phyloP scores from a whole-genome alignment of 805 yeast species.

The Ogataea sp. region DNA sequence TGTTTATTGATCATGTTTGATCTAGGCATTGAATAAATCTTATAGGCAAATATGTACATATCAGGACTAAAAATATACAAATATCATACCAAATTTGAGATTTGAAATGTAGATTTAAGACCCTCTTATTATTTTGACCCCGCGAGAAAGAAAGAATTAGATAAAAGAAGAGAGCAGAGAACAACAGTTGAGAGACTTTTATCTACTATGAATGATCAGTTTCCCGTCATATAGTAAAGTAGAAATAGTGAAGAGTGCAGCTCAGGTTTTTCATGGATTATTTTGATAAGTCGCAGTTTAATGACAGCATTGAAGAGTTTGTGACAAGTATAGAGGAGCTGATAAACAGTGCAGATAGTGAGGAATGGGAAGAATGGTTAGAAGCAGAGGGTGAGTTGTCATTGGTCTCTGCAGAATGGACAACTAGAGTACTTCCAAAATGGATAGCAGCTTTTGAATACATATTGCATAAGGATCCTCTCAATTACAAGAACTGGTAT shows the following conservation, averaged over 20 bases:
- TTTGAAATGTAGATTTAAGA: no score
- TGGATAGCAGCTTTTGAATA: background rate
- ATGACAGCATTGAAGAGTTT: background rate
- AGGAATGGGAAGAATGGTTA: background rate
- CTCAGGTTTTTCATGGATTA: background rate
- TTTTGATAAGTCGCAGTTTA: background rate
- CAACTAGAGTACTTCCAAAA: background rate
- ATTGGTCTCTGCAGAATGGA: background rate
- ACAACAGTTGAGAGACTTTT: no score
- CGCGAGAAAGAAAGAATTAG: no score
- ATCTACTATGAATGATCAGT: no score
- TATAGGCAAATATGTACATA: no score
- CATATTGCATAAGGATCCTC: background rate
- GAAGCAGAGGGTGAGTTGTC: background rate
- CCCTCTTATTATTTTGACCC: no score
- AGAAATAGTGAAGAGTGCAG: background rate
- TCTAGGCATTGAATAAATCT: no score
- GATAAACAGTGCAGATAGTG: background rate
- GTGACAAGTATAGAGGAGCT: background rate
- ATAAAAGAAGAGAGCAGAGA: no score
- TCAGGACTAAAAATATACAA: no score
- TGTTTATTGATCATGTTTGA: no score
- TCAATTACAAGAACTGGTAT: background rate
- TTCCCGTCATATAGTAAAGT: no score
- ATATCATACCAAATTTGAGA: no score